phyloP scores from a whole-genome alignment of 192 early-diverging fungal genomes.

The Podochytrium sp. region DNA sequence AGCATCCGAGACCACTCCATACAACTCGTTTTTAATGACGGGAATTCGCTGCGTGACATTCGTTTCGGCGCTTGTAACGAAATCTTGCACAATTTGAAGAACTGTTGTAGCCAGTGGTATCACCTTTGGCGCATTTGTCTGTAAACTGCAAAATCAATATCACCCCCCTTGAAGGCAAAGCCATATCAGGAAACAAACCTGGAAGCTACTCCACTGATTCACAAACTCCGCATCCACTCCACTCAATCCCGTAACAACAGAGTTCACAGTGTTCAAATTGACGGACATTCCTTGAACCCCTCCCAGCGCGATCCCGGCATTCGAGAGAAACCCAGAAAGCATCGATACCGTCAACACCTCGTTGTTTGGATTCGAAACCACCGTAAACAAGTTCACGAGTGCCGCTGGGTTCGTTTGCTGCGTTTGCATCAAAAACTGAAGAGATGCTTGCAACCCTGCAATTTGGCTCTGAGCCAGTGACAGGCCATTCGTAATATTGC shows the following conservation, averaged over 20 bases:
- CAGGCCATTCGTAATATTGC: background rate
- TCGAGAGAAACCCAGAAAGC: background rate
- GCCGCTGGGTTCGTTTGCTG: background rate
- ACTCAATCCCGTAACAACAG: too few species aligned
- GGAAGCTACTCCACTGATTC: background rate
- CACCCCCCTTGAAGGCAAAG: background rate
- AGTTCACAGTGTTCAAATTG: too few species aligned
- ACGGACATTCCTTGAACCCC: background rate
- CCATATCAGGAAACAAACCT: background rate
- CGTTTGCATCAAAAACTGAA: too few species aligned
- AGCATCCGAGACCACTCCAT: background rate
- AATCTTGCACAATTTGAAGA: background rate
- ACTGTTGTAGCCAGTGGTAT: background rate
- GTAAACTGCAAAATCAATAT: background rate
- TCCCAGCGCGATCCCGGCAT: background rate
- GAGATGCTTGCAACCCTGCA: background rate
- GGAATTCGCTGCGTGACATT: background rate
- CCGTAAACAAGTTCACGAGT: background rate
- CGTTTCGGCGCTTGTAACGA: background rate
- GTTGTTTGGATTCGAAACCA: background rate
- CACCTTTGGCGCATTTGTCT: background rate
- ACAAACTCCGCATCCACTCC: too few species aligned
- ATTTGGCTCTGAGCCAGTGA: background rate
- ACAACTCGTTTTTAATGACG: constrained; percentile 1
- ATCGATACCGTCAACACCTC: background rate